Evolutionary conservation across 306 rosid genomes (phyloP).

Genomic region (Vigna trinervia): DNA sequence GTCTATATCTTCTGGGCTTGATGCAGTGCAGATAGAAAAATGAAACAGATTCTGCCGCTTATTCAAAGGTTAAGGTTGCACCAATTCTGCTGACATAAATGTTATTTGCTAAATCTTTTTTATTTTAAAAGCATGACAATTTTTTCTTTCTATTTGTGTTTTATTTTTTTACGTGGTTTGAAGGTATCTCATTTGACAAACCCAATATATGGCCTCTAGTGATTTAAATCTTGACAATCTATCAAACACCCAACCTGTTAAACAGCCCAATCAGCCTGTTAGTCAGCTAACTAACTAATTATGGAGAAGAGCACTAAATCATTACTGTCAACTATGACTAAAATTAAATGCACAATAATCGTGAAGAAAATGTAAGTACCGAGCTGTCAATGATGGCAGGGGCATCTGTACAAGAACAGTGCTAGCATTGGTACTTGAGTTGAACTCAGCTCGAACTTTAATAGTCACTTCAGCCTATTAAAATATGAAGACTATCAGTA

Average conservation of each 20-base stretch:
- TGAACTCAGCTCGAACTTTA: conserved; percentile 81
- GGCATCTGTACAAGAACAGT: conserved; percentile 80
- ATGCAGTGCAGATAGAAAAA: conserved; percentile 2
- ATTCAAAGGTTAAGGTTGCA: conserved; percentile 16
- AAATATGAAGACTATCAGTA: conserved; percentile 36
- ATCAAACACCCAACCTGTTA: conserved; percentile 25
- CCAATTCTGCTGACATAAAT: not conserved
- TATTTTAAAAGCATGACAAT: not conserved
- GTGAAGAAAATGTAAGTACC: conserved; percentile 59
- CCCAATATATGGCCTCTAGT: conserved; percentile 26
- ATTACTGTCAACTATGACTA: conserved; percentile 23
- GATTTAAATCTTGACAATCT: conserved; percentile 2
- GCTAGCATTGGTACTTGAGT: conserved; percentile 74
- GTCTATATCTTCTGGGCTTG: conserved; percentile 10
- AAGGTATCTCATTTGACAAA: conserved; percentile 16
- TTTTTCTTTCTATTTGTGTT: conserved; percentile 11
- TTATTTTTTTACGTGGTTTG: not conserved
- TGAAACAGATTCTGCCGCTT: conserved; percentile 8
- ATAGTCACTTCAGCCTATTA: conserved; percentile 83
- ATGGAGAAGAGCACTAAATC: conserved; percentile 12
- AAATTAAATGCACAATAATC: conserved; percentile 24
- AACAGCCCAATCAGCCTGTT: not conserved
- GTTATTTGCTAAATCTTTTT: not conserved
- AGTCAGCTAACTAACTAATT: not conserved
- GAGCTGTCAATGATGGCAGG: conserved; percentile 75